These are phyloP conservation scores for Mycena sp. DNA, from an alignment of 1,284 basidiomycete genomes.

Conservation along the genomic window DNA sequence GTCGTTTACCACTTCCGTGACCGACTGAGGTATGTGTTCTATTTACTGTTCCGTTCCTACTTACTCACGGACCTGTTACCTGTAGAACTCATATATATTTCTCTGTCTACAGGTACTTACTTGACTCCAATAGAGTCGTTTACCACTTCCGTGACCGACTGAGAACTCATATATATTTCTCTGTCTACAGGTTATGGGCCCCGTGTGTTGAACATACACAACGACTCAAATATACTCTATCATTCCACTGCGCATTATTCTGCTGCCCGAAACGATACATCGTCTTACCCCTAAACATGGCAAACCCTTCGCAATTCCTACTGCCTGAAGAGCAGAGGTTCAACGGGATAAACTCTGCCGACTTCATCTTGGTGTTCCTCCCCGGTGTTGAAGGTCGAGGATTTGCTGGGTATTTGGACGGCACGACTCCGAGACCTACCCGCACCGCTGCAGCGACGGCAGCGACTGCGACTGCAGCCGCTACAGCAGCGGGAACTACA, in stretches of 20 bases:
- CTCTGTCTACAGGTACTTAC: too few species aligned
- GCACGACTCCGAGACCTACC: neutral
- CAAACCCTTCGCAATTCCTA: constrained; percentile 2
- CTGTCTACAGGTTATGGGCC: constrained; percentile 18
- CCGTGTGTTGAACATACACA: neutral
- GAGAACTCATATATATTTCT: too few species aligned
- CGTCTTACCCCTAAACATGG: constrained; percentile 7
- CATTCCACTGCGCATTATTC: constrained; percentile 3
- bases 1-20: too few species aligned
- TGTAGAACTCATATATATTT: too few species aligned
- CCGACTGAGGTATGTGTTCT: too few species aligned
- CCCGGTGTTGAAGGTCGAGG: constrained; percentile 1
- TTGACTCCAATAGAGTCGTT: too few species aligned
- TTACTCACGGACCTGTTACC: too few species aligned
- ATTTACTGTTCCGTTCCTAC: too few species aligned
- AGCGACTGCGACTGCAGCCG: neutral
- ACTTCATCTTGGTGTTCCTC: neutral
- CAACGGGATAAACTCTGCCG: neutral
- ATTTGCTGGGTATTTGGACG: neutral
- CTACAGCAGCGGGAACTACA: neutral
- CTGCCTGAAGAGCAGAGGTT: constrained; percentile 11
- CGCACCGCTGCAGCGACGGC: neutral
- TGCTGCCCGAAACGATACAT: neutral
- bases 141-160: too few species aligned
- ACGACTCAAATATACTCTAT: neutral